Base-by-base conservation (phyloP, 106 monocot genomes). In the Dioscorea alata region DNA sequence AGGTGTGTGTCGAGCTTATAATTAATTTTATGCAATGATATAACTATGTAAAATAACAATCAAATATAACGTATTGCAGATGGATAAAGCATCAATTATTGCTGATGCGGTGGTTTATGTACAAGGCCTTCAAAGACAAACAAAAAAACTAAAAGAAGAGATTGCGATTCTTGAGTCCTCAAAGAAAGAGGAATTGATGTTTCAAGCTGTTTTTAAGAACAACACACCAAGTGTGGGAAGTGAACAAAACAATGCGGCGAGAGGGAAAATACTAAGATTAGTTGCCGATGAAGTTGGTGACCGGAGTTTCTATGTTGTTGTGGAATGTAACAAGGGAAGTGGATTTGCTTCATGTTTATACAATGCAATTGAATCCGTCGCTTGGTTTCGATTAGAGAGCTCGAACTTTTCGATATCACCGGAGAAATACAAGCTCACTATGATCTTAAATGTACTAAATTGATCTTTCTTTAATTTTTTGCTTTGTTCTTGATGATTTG, bases 61-160 rank as follows among this genome's bases (percentile, higher is more conserved):
- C 34, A 7, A 34, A 34, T 34, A 3, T 3, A 34, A 34, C 7
- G 7, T 66, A 31, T 17, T 72, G 62, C 57, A 93, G 93, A 93
- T 93, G 93, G 93, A 93, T 70, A 93, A 93, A 72, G 79, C 89
- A 4, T 89, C 93, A 0, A 89, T 93, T 42, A 81, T 93, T 8
- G 86, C 68, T 0, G 93, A 93, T 21, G 93, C 93, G 0, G 71
- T 89, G 1, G 73, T 70, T 6, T 89, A 89, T 56, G 72, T 89
- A 4, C 75, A 69, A 59, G 35, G 64, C 19, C 72, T 93, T 61
- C 73, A 89, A 64, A 56, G 57, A 15, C 71, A 86, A 57, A 78
- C 69, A 0, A 73, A 73, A 60, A 73, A 59, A 59, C 61, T 89
- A 1, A 19, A 22, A 17, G 74, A 84, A 23, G 93, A 93, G 63